Evolutionary conservation across 495 filamentous ascomycete genomes (phyloP).

Genomic region (Penicillium goetzii): DNA sequence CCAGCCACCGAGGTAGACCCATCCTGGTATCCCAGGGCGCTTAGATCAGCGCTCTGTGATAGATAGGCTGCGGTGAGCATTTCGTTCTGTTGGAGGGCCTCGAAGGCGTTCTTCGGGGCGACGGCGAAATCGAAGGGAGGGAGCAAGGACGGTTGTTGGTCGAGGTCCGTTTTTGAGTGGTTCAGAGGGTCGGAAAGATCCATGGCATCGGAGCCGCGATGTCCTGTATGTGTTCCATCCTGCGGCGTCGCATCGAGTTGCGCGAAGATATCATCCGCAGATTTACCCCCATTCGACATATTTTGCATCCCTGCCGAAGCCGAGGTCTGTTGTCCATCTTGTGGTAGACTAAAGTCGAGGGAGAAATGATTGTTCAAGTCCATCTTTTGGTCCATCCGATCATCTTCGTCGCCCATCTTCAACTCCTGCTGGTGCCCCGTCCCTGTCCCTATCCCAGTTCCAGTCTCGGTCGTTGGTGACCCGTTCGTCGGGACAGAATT

Average conservation of each 20-base stretch:
- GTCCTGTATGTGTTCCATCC: conserved; percentile 11
- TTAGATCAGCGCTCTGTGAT: conserved; percentile 44
- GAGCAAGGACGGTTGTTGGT: conserved; percentile 44
- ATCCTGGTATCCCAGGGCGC: conserved; percentile 48
- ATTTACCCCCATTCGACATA: conserved; percentile 29
- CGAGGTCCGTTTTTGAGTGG: conserved; percentile 37
- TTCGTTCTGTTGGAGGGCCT: conserved; percentile 48
- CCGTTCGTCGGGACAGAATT: conserved; percentile 26
- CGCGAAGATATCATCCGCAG: conserved; percentile 23
- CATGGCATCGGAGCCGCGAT: conserved; percentile 28
- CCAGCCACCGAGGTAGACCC: conserved; percentile 42
- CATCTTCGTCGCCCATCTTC: conserved; percentile 29
- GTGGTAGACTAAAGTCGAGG: conserved; percentile 16
- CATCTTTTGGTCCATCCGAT: conserved; percentile 15
- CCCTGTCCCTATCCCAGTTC: conserved; percentile 9
- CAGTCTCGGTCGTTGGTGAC: conserved; percentile 7
- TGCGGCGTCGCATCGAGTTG: conserved; percentile 22
- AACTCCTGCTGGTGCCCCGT: conserved; percentile 17
- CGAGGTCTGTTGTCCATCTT: conserved; percentile 11
- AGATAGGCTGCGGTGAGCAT: conserved; percentile 47
- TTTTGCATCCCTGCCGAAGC: conserved; percentile 25
- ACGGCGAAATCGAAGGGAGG: conserved; percentile 43
- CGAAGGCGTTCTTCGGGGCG: conserved; percentile 42
- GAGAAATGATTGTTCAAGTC: conserved; percentile 13
- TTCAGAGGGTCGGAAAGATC: conserved; percentile 42